Percentiles rank a stretch among this genome's conserved stretches.
phyloP scores from a whole-genome alignment of 2,329 filamentous ascomycete species.

The Penicillium thymicola region DNA sequence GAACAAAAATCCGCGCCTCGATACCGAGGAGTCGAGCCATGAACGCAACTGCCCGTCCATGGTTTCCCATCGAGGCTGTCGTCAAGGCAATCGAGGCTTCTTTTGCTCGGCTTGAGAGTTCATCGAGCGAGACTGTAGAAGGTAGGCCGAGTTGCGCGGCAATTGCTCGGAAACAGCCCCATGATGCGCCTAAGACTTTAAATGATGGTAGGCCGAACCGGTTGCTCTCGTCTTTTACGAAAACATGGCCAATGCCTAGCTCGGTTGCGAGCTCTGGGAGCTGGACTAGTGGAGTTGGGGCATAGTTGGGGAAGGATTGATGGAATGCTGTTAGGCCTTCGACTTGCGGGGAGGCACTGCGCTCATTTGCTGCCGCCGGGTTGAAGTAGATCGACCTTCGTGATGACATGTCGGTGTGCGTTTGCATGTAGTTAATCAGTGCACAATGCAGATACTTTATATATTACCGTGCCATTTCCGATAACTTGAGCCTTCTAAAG shows the following conservation, averaged over 20 bases:
- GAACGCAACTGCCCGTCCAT: slow-evolving; percentile 67
- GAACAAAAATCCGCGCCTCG: slow-evolving; percentile 60
- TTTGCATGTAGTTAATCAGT: not conserved
- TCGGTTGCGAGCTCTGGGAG: slow-evolving; percentile 56
- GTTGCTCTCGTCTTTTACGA: slow-evolving; percentile 68
- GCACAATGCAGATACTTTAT: not conserved
- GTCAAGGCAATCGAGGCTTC: slow-evolving; percentile 47
- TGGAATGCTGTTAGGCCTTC: slow-evolving; percentile 50
- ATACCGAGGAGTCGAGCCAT: slow-evolving; percentile 63
- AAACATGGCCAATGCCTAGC: slow-evolving; percentile 56
- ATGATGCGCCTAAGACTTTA: slow-evolving; percentile 77
- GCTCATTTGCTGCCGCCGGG: slow-evolving; percentile 15
- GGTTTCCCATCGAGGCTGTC: slow-evolving; percentile 72
- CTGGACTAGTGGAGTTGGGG: slow-evolving; percentile 53
- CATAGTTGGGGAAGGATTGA: slow-evolving; percentile 54
- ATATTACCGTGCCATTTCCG: not conserved
- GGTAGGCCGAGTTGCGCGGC: slow-evolving; percentile 45
- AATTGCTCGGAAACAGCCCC: slow-evolving; percentile 63
- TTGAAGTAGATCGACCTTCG: slow-evolving; percentile 30
- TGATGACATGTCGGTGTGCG: slow-evolving; percentile 12
- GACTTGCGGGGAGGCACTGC: slow-evolving; percentile 8
- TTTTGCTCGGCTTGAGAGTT: slow-evolving; percentile 39
- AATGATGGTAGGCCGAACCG: slow-evolving; percentile 70
- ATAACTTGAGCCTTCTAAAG: slow-evolving; percentile 1
- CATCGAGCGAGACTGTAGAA: slow-evolving; percentile 42